Evolutionary conservation across 306 rosid genomes (phyloP).

Genomic region (cucumber (Cucumis sativus)): Cucumber_9930_V3 NC_026657.2:9834501-9835000

Average conservation of each 20-base stretch:
- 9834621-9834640: not conserved
- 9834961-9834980: too few species aligned
- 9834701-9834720: constrained; percentile 4
- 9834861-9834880: not conserved
- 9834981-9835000: too few species aligned
- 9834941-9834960: not conserved
- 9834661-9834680: not conserved
- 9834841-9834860: not conserved
- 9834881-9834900: too few species aligned
- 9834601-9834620: not conserved
- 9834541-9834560: not conserved
- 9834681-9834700: not conserved
- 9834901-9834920: not conserved
- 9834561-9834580: not conserved
- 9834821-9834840: not conserved
- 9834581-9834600: not conserved
- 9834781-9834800: not conserved
- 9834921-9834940: not conserved
- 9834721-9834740: not conserved
- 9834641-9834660: not conserved
- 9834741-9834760: not conserved
- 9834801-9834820: not conserved
- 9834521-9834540: not conserved
- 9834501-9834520: too few species aligned
- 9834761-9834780: not conserved